Percentiles rank a stretch among this genome's conserved stretches.
These are phyloP conservation scores for Neocucurbitaria cava DNA, from an alignment of 2,329 filamentous ascomycete species.

Conservation along the genomic window DNA sequence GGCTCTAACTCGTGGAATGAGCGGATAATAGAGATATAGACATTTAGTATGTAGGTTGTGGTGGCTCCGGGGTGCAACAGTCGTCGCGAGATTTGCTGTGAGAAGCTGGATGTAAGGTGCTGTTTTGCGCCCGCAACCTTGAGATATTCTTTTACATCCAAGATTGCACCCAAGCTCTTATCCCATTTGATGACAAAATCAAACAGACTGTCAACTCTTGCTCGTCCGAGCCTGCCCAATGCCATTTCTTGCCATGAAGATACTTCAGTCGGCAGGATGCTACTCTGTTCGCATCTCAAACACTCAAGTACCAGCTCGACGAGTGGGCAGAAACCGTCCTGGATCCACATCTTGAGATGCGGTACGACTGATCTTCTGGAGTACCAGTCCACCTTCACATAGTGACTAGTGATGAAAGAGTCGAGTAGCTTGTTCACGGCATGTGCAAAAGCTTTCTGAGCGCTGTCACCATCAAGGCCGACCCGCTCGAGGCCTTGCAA, in stretches of 20 bases:
- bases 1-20: constrained; percentile 78
- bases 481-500: constrained; percentile 68
- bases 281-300: constrained; percentile 37
- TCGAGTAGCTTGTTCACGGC: constrained; percentile 72
- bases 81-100: constrained; percentile 67
- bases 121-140: constrained; percentile 72
- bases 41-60: constrained; percentile 76
- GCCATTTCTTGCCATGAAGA: constrained; percentile 76
- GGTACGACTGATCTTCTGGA: constrained; percentile 63
- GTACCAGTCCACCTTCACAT: constrained; percentile 66
- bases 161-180: constrained; percentile 71
- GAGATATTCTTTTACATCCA: constrained; percentile 75
- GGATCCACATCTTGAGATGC: constrained; percentile 71
- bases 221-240: constrained; percentile 69
- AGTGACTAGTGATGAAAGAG: constrained; percentile 67
- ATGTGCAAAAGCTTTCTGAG: constrained; percentile 75
- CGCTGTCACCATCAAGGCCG: constrained; percentile 72
- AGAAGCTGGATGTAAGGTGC: constrained; percentile 74
- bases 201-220: constrained; percentile 76
- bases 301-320: constrained; percentile 66
- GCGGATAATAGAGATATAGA: constrained; percentile 80
- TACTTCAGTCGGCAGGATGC: constrained; percentile 54
- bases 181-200: constrained; percentile 82
- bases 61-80: constrained; percentile 78
- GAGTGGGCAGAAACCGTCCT: constrained; percentile 70